Base-by-base conservation (phyloP, 176 grass and related monocot species). In the Thalia dealbata region DNA sequence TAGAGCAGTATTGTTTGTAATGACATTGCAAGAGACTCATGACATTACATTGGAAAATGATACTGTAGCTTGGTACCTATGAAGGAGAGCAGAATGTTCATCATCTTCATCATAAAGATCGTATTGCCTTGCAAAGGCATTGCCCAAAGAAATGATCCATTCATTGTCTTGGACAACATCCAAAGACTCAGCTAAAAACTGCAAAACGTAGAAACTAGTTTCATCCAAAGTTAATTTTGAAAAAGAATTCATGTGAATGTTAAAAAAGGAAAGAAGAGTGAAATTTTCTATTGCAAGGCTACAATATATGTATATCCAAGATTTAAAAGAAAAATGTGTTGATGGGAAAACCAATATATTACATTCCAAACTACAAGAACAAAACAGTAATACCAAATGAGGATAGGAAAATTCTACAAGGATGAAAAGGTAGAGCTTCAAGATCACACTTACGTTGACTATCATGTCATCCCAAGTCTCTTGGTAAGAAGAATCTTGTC, bases 391-490 rank as follows among this genome's bases (percentile, higher is more conserved):
- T 48, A 48, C 45, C 11, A 48, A 48, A 48, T 48, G 32, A 38
- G 4, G 32, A 48, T 48, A 48, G 10, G 11, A 48, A 48, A 2
- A 48, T 48, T 48, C 45, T 48, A 48, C 27, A 80, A 64, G 32
- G 65, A 74, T 60, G 76, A 73, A 29, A 1, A 52, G 16, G 22
- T 21, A 75, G 44, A 62, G 38, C 35, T 75, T 61, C 21, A 35
- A 61, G 18, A 6, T 61, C n/a, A 85, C 65, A 89, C 87, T 92
- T 90, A 96, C 93, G 82, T 88, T 83, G 58, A 96, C 85, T 80
- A 92, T 92, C 93, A 96, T 96, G 82, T 84, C 85, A 76, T 96
- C 93, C 93, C 93, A 96, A 84, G 78, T 96, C 85, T 92, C 93
- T 81, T 96, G 93, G 67, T 92, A 96, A 78, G 84, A 82, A 68